Percentiles rank a stretch among this genome's conserved stretches.
These are phyloP conservation scores for Aspergillus hiratsukae DNA, from an alignment of 2,329 filamentous ascomycete species.

Conservation along the genomic window DNA sequence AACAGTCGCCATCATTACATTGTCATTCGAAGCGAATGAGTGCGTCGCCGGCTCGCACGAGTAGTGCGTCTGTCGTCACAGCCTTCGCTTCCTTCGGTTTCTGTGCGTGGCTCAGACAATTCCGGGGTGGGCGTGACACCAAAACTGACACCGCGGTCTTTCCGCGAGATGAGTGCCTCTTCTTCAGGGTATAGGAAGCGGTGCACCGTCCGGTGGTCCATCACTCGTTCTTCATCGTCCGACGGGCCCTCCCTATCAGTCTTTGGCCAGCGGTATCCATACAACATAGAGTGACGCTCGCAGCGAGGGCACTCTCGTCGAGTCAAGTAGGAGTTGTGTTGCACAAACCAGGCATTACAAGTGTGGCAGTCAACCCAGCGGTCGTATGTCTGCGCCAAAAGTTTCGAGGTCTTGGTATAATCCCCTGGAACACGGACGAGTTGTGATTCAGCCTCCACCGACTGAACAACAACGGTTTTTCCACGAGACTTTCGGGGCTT, in stretches of 20 bases:
- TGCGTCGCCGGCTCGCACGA: constrained; percentile 30
- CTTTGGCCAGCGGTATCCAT: constrained; percentile 94
- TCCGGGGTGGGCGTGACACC: constrained; percentile 36
- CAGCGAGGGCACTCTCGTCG: constrained; percentile 83
- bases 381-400: constrained; percentile 73
- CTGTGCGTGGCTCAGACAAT: constrained; percentile 34
- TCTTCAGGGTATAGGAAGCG: constrained; percentile 72
- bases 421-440: constrained; percentile 62
- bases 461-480: constrained; percentile 29
- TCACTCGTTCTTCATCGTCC: constrained; percentile 64
- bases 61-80: constrained; percentile 33
- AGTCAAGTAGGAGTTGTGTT: constrained; percentile 82
- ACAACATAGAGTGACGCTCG: constrained; percentile 91
- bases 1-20: constrained; percentile 24
- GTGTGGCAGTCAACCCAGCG: constrained; percentile 84
- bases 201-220: constrained; percentile 84
- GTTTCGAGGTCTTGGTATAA: constrained; percentile 73
- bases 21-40: constrained; percentile 31
- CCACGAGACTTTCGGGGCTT: constrained; percentile 18
- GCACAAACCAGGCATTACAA: constrained; percentile 78
- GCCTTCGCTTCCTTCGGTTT: constrained; percentile 35
- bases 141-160: constrained; percentile 34
- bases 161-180: constrained; percentile 48
- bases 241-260: constrained; percentile 72
- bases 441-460: constrained; percentile 34